Evolutionary conservation across 1,284 basidiomycete genomes (phyloP).

Genomic region (Ganoderma sp.): DNA sequence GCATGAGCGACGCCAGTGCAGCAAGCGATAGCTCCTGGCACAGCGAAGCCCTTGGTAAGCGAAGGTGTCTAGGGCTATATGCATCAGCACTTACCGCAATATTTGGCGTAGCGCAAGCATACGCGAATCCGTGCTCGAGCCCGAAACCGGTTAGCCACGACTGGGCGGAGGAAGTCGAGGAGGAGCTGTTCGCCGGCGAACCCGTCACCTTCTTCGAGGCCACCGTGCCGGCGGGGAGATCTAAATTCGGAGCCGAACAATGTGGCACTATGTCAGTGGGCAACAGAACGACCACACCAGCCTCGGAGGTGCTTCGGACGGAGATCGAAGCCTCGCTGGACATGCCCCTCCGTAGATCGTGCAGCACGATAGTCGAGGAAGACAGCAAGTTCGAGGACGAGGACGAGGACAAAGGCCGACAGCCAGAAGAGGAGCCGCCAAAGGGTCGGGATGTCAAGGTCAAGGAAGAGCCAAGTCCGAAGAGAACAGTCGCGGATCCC

Average conservation of each 20-base stretch:
- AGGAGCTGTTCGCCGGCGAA: constrained; percentile 8
- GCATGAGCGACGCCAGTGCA: background rate
- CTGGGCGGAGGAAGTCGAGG: constrained; percentile 8
- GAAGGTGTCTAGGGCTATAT: too few species aligned
- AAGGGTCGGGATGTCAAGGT: background rate
- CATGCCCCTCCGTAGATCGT: background rate
- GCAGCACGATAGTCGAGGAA: constrained; percentile 5
- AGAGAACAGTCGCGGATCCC: background rate
- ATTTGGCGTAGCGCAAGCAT: background rate
- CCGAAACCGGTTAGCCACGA: background rate
- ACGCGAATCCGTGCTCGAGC: background rate
- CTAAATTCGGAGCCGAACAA: background rate
- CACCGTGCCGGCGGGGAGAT: background rate
- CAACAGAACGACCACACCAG: background rate
- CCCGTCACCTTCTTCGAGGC: constrained; percentile 3
- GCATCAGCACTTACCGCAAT: background rate
- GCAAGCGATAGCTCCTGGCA: constrained; percentile 1
- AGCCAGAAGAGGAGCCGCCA: background rate
- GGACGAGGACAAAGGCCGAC: background rate
- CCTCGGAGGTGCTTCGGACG: background rate
- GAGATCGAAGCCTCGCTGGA: background rate
- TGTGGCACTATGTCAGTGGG: background rate
- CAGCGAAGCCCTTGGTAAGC: constrained; percentile 1
- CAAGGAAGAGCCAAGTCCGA: background rate
- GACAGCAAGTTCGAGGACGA: constrained; percentile 5